phyloP scores from a whole-genome alignment of 2,329 filamentous ascomycete species.

The Colletotrichum higginsianum region DNA sequence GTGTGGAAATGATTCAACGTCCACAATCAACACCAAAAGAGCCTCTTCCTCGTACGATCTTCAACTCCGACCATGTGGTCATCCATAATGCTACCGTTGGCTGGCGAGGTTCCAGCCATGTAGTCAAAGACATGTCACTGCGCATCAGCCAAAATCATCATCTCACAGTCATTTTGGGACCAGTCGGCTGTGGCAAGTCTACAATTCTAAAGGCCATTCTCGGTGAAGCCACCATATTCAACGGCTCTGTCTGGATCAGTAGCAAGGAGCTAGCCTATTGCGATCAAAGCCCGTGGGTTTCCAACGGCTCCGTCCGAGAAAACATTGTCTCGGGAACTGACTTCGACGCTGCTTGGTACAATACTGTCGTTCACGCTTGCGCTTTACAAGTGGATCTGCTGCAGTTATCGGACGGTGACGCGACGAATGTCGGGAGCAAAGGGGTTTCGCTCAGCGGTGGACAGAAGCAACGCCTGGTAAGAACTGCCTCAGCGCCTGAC shows the following conservation, averaged over 20 bases:
- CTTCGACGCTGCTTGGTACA: slow-evolving; percentile 50
- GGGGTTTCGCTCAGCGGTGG: slow-evolving; percentile 61
- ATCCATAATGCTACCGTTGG: slow-evolving; percentile 26
- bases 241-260: slow-evolving; percentile 32
- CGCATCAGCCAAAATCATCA: slow-evolving; percentile 23
- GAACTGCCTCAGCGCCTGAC: slow-evolving; percentile 33
- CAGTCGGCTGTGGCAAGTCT: slow-evolving; percentile 62
- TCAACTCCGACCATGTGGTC: slow-evolving; percentile 27
- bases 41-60: slow-evolving; percentile 25
- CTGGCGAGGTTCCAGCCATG: slow-evolving; percentile 20
- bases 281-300: slow-evolving; percentile 60
- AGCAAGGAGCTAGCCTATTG: slow-evolving; percentile 56
- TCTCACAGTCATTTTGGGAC: slow-evolving; percentile 52
- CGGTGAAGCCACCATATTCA: slow-evolving; percentile 52
- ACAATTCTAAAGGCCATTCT: slow-evolving; percentile 56
- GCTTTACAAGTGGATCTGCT: slow-evolving; percentile 53
- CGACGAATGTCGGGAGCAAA: slow-evolving; percentile 56
- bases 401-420: slow-evolving; percentile 49
- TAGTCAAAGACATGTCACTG: slow-evolving; percentile 28
- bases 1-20: slow-evolving; percentile 26
- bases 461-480: slow-evolving; percentile 58
- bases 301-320: slow-evolving; percentile 56
- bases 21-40: slow-evolving; percentile 21
- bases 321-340: slow-evolving; percentile 54
- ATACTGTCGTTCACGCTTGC: slow-evolving; percentile 50